Conservation (phyloP, 2,329 filamentous ascomycete species). For the Byssochlamys sp. region DNA sequence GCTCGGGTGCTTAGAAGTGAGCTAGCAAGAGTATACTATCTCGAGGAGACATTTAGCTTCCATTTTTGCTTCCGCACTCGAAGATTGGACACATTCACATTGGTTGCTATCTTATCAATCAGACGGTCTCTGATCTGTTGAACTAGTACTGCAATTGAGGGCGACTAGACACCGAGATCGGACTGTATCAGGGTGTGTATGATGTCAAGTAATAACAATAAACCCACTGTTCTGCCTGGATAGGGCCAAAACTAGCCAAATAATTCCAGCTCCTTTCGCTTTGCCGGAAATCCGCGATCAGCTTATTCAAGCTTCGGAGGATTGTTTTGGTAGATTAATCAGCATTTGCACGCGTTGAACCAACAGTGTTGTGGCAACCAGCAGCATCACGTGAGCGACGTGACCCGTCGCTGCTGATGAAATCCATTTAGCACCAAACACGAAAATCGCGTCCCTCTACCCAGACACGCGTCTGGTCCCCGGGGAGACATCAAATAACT, state of each 20-base stretch:
- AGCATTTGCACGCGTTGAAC: background rate
- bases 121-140: background rate
- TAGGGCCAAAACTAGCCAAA: background rate
- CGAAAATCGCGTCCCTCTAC: conserved; percentile 24
- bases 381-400: background rate
- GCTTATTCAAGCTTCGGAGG: background rate
- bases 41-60: too few species aligned
- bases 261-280: background rate
- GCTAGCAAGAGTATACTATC: too few species aligned
- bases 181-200: background rate
- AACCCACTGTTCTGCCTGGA: background rate
- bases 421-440: conserved; percentile 20
- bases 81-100: background rate
- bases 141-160: background rate
- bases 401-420: conserved; percentile 12
- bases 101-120: background rate
- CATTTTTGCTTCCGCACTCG: too few species aligned
- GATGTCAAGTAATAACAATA: background rate
- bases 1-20: too few species aligned
- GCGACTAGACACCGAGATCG: background rate
- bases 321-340: background rate
- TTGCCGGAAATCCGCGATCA: background rate
- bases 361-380: background rate
- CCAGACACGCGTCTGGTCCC: conserved; percentile 22
- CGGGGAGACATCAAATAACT: conserved; percentile 24